Percentiles rank a stretch among this genome's conserved stretches.
These are phyloP conservation scores for Aeminium ludgeri DNA, from an alignment of 495 filamentous ascomycete species.

Conservation along the genomic window DNA sequence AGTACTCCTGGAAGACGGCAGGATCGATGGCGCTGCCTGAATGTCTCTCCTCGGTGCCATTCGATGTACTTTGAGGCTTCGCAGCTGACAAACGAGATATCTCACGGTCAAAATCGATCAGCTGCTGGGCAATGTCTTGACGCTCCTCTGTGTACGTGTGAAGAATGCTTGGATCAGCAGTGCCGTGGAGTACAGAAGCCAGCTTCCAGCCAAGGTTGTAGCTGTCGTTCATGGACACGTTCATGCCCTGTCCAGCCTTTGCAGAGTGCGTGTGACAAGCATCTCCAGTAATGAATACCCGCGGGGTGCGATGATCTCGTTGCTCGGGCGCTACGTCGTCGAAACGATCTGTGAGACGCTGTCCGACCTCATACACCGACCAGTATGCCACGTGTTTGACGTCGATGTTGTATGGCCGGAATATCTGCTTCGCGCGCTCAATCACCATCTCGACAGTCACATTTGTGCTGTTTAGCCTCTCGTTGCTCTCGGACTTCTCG, in stretches of 20 bases:
- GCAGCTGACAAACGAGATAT: conserved; percentile 45
- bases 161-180: conserved; percentile 38
- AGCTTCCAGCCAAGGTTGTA: conserved; percentile 71
- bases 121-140: conserved; percentile 45
- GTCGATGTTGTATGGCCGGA: conserved; percentile 39
- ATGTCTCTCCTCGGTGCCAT: neutral
- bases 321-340: conserved; percentile 11
- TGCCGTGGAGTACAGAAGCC: conserved; percentile 42
- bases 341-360: conserved; percentile 40
- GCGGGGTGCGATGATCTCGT: conserved; percentile 4
- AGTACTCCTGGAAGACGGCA: conserved; percentile 35
- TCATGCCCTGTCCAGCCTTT: conserved; percentile 41
- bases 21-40: conserved; percentile 11
- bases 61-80: conserved; percentile 14
- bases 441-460: conserved; percentile 11
- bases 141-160: conserved; percentile 56
- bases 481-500: conserved; percentile 39
- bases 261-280: conserved; percentile 47
- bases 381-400: conserved; percentile 38
- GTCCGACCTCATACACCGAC: conserved; percentile 43
- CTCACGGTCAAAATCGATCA: conserved; percentile 57
- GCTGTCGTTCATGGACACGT: conserved; percentile 25
- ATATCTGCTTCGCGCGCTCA: conserved; percentile 26
- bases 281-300: conserved; percentile 38
- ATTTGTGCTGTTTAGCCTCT: conserved; percentile 10